A percentile compares a stretch with the other conserved stretches of the same genome.
Conservation (phyloP, 352 stramenopile species). For the Phytophthora citrophthora region DNA sequence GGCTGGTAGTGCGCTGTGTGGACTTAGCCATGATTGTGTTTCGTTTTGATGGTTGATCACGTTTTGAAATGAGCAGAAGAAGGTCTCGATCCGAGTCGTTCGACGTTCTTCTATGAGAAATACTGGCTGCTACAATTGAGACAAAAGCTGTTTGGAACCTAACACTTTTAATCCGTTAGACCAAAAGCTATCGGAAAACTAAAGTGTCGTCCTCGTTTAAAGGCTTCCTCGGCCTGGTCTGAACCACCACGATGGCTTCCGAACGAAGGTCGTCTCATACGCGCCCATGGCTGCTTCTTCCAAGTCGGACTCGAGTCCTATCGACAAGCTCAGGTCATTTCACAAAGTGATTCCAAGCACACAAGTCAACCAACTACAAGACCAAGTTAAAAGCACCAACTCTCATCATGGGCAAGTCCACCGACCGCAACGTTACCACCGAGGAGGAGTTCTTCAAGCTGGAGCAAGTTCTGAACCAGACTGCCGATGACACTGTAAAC, state of each 20-base stretch:
- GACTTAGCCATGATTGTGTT: constrained; percentile 20
- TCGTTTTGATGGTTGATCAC: neutral
- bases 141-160: neutral
- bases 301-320: neutral
- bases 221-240: too few relatives aligned
- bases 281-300: neutral
- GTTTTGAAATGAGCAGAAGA: constrained; percentile 11
- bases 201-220: neutral
- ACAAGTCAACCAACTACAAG: constrained; percentile 17
- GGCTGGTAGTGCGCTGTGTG: neutral
- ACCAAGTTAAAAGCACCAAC: neutral
- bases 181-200: too few relatives aligned
- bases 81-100: neutral
- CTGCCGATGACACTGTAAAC: constrained; percentile 17
- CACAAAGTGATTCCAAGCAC: constrained; percentile 25
- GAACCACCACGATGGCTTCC: constrained; percentile 18
- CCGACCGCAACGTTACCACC: constrained; percentile 10
- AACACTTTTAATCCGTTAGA: neutral
- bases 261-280: neutral
- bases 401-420: constrained; percentile 28
- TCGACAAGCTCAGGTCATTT: constrained; percentile 17
- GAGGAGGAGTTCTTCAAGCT: constrained; percentile 37
- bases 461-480: constrained; percentile 31
- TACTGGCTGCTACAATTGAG: constrained; percentile 17
- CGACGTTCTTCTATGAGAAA: constrained; percentile 5